phyloP scores from a whole-genome alignment of 306 rosid species.

The Ammopiptanthus mongolicus region DNA sequence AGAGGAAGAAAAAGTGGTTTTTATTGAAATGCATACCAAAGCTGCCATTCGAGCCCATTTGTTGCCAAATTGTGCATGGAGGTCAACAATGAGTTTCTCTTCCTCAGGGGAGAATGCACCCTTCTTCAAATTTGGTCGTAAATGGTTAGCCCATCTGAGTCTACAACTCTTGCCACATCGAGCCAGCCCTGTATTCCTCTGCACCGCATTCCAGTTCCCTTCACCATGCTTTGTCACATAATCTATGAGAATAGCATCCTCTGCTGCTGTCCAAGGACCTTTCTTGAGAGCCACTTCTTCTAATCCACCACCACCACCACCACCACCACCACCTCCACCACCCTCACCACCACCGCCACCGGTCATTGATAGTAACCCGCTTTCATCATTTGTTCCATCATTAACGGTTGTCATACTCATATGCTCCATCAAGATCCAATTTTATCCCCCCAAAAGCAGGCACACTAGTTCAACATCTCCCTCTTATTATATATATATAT shows the following conservation, averaged over 20 bases:
- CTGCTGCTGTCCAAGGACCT: constrained; percentile 87
- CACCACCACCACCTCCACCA: neutral
- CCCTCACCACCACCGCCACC: neutral
- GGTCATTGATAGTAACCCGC: neutral
- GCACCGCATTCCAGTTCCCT: constrained; percentile 88
- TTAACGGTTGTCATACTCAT: constrained; percentile 13
- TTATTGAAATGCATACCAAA: constrained; percentile 34
- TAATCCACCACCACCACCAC: neutral
- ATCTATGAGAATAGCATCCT: constrained; percentile 66
- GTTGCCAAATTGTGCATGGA: constrained; percentile 78
- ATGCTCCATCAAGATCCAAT: constrained; percentile 6
- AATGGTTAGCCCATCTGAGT: constrained; percentile 93
- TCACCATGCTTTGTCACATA: constrained; percentile 84
- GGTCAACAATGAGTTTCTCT: constrained; percentile 69
- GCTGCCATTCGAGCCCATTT: constrained; percentile 99
- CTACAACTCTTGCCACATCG: constrained; percentile 95
- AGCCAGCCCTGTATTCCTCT: constrained; percentile 59
- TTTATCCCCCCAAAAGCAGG: neutral
- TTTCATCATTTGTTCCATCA: constrained; percentile 21
- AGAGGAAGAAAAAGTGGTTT: neutral
- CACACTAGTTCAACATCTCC: neutral
- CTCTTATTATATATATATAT: neutral
- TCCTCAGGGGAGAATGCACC: constrained; percentile 73
- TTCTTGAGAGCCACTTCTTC: constrained; percentile 46
- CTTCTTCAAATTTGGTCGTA: constrained; percentile 76